Evolutionary conservation across 495 filamentous ascomycete genomes (phyloP).

Genomic region (Zalerion maritima): DNA sequence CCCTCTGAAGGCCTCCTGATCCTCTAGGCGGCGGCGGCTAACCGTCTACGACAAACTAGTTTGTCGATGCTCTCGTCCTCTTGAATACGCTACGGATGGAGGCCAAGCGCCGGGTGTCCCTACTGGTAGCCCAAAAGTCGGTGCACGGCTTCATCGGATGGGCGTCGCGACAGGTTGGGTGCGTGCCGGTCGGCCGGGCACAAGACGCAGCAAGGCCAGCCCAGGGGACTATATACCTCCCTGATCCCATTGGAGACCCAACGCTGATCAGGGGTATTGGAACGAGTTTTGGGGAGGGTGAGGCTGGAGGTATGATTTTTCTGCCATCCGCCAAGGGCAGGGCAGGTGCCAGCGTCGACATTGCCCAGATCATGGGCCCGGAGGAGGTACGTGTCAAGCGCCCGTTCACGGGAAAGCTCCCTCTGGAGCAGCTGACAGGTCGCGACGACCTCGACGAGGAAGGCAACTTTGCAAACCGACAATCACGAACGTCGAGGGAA

Average conservation of each 20-base stretch:
- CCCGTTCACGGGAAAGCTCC: slow-evolving; percentile 55
- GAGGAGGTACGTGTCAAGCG: slow-evolving; percentile 81
- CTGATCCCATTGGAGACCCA: slow-evolving; percentile 71
- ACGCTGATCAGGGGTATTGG: slow-evolving; percentile 70
- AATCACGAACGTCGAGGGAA: slow-evolving; percentile 35
- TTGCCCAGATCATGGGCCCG: slow-evolving; percentile 61
- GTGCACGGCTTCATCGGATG: slow-evolving; percentile 82
- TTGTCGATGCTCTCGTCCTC: slow-evolving; percentile 88
- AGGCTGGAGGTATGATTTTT: slow-evolving; percentile 70
- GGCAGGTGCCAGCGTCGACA: slow-evolving; percentile 59
- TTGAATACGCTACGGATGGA: slow-evolving; percentile 79
- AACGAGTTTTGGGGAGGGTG: slow-evolving; percentile 70
- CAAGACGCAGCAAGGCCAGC: slow-evolving; percentile 76
- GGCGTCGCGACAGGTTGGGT: slow-evolving; percentile 61
- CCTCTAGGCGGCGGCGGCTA: slow-evolving; percentile 3
- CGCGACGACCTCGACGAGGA: slow-evolving; percentile 51
- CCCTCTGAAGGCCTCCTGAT: neutral
- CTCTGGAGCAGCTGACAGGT: slow-evolving; percentile 66
- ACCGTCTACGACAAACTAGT: slow-evolving; percentile 31
- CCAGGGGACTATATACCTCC: slow-evolving; percentile 74
- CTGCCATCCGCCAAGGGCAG: slow-evolving; percentile 70
- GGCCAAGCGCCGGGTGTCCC: slow-evolving; percentile 73
- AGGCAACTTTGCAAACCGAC: slow-evolving; percentile 30
- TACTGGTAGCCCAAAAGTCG: slow-evolving; percentile 88
- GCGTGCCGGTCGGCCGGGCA: slow-evolving; percentile 77